Evolutionary conservation across 257 asterid genomes (phyloP), one percentile per base, ranked within the genome.

Genomic region (Petunia secreta): DNA sequence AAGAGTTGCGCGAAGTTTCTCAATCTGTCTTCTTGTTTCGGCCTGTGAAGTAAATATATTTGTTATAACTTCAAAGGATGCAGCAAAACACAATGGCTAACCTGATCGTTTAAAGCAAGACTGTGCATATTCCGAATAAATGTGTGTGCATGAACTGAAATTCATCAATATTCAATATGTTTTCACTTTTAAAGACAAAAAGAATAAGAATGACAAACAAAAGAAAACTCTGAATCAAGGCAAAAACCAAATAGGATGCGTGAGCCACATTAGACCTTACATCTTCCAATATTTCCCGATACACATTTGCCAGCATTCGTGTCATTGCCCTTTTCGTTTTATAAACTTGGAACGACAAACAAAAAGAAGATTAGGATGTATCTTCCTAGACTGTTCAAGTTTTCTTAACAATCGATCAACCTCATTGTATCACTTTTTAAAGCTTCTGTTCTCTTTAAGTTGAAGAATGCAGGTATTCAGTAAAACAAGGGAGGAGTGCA

Each of bases 1-100:
- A 40, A 94, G 92, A 55, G 95, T 93, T 73, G 90, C 84, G 78
- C 96, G 78, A 75, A 93, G 93, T 57, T 91, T 89, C 54, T 95
- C 98, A 83, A 94, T 92, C 86, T 87, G 92, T 82, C 95, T 86
- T 79, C 99, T 92, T 84, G 95, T 96, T 89, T 90, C 98, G 48
- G 95, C 99, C 99, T 94, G 89, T 75, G 67, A 90, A 75, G 41
- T 46, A 60, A 53, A 77, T 34, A 40, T 50, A 34, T 34, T 48
- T 34, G 77, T 67, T 43, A 67, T 41, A 41, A 67, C 54, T 67
- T 67, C 54, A 67, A 54, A 41, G 0, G n/a, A 67, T 53, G 39
- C 38, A 65, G 8, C 38, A 8, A 5, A 34, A 71, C 77, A 11
- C 43, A 71, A 25, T 34, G 34, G 34, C 62, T 8, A 71, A 50